Evolutionary conservation across 2,329 filamentous ascomycete species (phyloP), one percentile per base, ranked within the genome.

Genomic region (Xylariaceae sp.): DNA sequence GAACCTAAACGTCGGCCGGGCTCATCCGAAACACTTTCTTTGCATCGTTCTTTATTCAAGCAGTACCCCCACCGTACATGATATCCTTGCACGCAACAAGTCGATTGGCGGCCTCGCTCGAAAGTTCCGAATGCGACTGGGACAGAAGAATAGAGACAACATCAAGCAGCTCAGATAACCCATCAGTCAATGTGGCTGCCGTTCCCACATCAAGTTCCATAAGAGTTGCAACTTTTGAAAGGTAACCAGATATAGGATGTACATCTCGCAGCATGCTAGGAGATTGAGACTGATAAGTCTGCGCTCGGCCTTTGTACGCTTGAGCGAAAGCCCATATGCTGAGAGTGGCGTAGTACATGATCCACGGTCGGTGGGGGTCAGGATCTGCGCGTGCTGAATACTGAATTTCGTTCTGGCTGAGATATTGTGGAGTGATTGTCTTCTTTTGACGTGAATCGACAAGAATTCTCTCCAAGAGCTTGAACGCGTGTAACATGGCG

Each of bases 241-340:
- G 63, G 49, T 76, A 76, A 5, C 67, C 62, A 1, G 65, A 62
- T 36, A 73, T 64, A 3, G 64, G 62, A 2, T 60, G 58, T 12
- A 69, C 64, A 36, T 57, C 60, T 32, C 53, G 48, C 25, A 47
- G 52, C 6, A 54, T 29, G 23, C 37, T 27, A n/a, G 45, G 48
- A 11, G 60, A 53, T 27, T 44, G 47, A 7, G 53, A 67, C 61
- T 6, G 84, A 74, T n/a, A 74, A 69, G 10, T 77, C 76, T 4
- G 86, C 0, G 82, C 74, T 49, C 57, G 47, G 27, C 39, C 53
- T 1, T 80, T 86, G 12, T 92, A 68, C 0, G 90, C 88, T 57
- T 83, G 89, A 3, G 88, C 88, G 59, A 92, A 95, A 3, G 82
- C 86, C 88, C 89, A 95, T 10, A 95, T 88, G 39, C 88, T 86